A percentile compares a stretch with the other conserved stretches of the same genome.
Conservation (phyloP, 176 grass and related monocot genomes). For the Aegilops tauschii region DNA sequence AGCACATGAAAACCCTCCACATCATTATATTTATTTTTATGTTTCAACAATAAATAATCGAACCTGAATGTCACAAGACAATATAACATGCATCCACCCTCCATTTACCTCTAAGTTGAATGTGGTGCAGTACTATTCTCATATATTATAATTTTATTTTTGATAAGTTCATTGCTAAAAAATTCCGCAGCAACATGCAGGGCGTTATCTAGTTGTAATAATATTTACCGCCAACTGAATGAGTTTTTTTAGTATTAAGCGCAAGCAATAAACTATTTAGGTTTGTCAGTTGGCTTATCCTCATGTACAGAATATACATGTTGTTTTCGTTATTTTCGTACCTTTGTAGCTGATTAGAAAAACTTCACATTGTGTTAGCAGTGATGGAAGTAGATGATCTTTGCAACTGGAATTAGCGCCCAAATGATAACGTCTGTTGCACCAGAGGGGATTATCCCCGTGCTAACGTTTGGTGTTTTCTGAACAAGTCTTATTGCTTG, state of each 20-base stretch:
- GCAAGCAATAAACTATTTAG: slow-evolving; percentile 13
- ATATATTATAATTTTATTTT: neutral
- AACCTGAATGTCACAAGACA: no score
- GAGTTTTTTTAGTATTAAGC: neutral
- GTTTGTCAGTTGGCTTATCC: neutral
- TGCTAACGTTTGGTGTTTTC: neutral
- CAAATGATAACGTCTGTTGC: neutral
- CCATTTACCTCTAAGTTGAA: no score
- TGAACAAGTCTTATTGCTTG: neutral
- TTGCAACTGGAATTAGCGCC: neutral
- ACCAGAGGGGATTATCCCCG: neutral
- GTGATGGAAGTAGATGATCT: neutral
- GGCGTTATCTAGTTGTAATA: neutral
- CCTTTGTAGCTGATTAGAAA: neutral
- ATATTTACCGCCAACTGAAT: neutral
- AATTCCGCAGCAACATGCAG: neutral
- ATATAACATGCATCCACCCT: no score
- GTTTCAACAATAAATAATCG: no score
- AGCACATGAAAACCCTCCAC: no score
- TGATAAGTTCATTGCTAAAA: no score
- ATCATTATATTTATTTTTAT: no score
- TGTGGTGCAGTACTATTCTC: no score
- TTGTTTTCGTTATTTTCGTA: slow-evolving; percentile 1
- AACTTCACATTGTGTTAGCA: neutral
- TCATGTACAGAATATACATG: neutral